Percentiles rank a stretch among this genome's conserved stretches.
phyloP scores from a whole-genome alignment of 139 green algal genomes.

The Zygnema cylindricum region DNA sequence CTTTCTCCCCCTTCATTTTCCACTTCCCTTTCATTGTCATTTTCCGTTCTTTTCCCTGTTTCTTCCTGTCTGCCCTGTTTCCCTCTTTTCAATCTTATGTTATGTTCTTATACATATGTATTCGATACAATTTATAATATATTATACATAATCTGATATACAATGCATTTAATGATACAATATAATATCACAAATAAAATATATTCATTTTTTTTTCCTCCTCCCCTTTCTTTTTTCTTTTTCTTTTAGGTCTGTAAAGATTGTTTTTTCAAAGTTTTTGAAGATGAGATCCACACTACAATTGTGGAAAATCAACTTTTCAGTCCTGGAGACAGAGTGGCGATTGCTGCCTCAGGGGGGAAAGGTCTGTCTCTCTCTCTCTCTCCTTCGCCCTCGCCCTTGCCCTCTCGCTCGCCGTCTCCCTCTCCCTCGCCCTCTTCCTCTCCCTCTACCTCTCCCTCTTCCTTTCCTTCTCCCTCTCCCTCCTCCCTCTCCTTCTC shows the following conservation, averaged over 20 bases:
- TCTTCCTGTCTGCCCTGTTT: too few species aligned
- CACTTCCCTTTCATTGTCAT: too few species aligned
- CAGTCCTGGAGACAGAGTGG: conserved; percentile 82
- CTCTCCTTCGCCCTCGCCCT: too few species aligned
- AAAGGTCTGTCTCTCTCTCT: conserved; percentile 37
- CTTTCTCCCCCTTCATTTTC: too few species aligned
- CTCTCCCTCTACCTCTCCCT: too few species aligned
- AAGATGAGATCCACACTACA: conserved; percentile 92
- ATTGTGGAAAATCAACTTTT: conserved; percentile 85
- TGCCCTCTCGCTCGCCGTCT: too few species aligned
- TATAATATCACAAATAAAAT: not conserved
- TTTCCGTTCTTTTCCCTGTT: too few species aligned
- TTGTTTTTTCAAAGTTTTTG: conserved; percentile 90
- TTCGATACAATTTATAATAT: not conserved
- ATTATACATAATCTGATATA: not conserved
- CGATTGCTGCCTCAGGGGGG: conserved; percentile 81
- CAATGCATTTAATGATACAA: not conserved
- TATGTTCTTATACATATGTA: not conserved
- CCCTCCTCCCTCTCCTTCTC: conserved; percentile 22
- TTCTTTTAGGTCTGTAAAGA: conserved; percentile 79
- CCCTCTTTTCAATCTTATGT: too few species aligned
- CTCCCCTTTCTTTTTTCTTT: not conserved
- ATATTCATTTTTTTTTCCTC: too few species aligned
- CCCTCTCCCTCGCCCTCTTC: too few species aligned
- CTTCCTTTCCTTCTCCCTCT: conserved; percentile 29